A percentile compares a stretch with the other conserved stretches of the same genome.
Conservation (phyloP, 768 basidiomycete genomes). For the Suillus decipiens region DNA sequence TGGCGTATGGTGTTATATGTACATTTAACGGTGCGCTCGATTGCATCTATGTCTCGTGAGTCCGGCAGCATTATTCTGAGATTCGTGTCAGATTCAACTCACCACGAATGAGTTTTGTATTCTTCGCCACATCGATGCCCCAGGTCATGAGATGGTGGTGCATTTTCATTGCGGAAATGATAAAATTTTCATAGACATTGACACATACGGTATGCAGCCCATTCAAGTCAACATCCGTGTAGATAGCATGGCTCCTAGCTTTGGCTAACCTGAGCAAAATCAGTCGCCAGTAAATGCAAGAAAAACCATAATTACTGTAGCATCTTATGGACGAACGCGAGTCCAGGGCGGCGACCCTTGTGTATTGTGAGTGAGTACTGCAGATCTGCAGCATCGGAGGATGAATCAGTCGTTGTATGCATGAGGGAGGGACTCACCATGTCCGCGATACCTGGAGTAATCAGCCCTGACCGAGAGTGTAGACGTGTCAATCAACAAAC, state of each 20-base stretch:
- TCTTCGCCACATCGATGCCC: slow-evolving; percentile 48
- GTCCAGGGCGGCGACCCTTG: slow-evolving; percentile 63
- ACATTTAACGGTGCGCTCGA: slow-evolving; percentile 61
- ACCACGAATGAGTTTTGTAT: slow-evolving; percentile 58
- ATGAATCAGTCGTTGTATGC: not conserved
- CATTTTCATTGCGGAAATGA: slow-evolving; percentile 84
- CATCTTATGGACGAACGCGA: slow-evolving; percentile 70
- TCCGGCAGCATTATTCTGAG: not conserved
- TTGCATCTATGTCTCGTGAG: slow-evolving; percentile 46
- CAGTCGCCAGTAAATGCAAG: slow-evolving; percentile 6
- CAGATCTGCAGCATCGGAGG: slow-evolving; percentile 44
- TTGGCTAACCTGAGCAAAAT: slow-evolving; percentile 57
- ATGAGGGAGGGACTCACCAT: slow-evolving; percentile 43
- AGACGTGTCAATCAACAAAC: slow-evolving; percentile 72
- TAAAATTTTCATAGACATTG: slow-evolving; percentile 87
- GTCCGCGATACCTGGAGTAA: slow-evolving; percentile 65
- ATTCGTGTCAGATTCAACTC: slow-evolving; percentile 19
- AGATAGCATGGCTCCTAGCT: slow-evolving; percentile 77
- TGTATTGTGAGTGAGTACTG: slow-evolving; percentile 71
- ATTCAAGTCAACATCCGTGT: slow-evolving; percentile 74
- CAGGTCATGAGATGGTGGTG: slow-evolving; percentile 74
- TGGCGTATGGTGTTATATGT: slow-evolving; percentile 54
- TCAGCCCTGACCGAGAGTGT: slow-evolving; percentile 80
- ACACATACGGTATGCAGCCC: slow-evolving; percentile 57
- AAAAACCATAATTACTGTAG: slow-evolving; percentile 53